Evolutionary conservation across 768 basidiomycete genomes (phyloP), one percentile per base, ranked within the genome.

Genomic region (Amanita phalloides): DNA sequence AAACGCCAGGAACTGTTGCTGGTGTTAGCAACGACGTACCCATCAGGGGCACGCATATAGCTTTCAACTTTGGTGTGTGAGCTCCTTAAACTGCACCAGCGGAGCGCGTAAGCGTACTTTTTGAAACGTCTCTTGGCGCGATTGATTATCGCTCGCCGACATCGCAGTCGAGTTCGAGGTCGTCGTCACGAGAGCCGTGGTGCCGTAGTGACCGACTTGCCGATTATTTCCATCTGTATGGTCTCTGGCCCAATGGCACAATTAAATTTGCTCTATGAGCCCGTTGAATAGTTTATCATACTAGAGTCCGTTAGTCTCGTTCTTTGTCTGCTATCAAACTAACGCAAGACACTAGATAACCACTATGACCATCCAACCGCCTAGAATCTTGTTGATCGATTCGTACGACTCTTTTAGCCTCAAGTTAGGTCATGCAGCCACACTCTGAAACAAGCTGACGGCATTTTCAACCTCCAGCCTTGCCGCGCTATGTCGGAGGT

Each of bases 381-480:
- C 79, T 42, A 72, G 77, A 48, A 69, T 91, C 44, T 71, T 90
- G 28, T 71, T 91, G 43, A 72, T 90, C 28, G 89, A 90, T 62
- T 90, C 88, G 0, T 89, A 90, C 57, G 89, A 90, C 64, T 90
- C 88, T 1, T 91, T 90, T 65, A 86, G 89, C n/a, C 77, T 78
- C 77, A 91, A 90, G 88, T 89, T 51, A 33, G 53, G 84, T 72
- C n/a, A 2, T 36, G 14, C 51, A 10, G 13, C 14, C 10, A 42
- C 25, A 38, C 28, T 6, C 32, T 10, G 21, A 4, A 17, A 54
- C 37, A 26, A 9, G 37, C 30, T 48, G 7, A 28, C 28, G 13
- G 10, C 9, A 3, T 55, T 6, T 30, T 30, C 26, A 45, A 28
- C 42, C 45, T 50, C 14, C 51, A 90, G 89, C 60, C 78, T 91